Percentiles rank a stretch among this genome's conserved stretches.
Conservation (phyloP, 495 filamentous ascomycete species). For the Pseudoneurospora amorphoporcata region DNA sequence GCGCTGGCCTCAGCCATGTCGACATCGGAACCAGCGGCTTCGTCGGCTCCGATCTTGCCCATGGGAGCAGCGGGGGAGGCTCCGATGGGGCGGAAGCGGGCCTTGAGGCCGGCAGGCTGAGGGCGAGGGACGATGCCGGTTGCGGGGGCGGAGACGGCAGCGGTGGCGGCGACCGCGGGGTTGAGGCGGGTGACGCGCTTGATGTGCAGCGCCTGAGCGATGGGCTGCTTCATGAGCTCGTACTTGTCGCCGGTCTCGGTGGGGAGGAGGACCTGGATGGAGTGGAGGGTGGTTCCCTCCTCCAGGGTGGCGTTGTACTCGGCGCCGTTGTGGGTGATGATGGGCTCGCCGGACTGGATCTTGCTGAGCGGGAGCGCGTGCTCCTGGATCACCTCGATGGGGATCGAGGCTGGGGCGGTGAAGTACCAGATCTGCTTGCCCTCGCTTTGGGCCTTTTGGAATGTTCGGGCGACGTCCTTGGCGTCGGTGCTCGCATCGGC, state of each 20-base stretch:
- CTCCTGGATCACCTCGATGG: conserved; percentile 38
- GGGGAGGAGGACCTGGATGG: conserved; percentile 36
- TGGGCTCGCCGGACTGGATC: conserved; percentile 22
- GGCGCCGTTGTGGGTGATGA: conserved; percentile 31
- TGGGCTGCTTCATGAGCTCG: conserved; percentile 24
- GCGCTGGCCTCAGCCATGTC: conserved; percentile 17
- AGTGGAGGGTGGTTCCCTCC: conserved; percentile 22
- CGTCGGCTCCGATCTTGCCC: conserved; percentile 10
- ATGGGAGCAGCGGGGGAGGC: conserved; percentile 13
- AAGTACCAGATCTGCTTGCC: conserved; percentile 45
- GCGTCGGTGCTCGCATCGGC: conserved; percentile 23
- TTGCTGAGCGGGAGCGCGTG: conserved; percentile 32
- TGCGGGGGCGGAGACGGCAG: conserved; percentile 13
- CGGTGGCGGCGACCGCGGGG: conserved; percentile 15
- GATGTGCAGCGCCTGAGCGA: conserved; percentile 34
- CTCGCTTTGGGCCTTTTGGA: conserved; percentile 32
- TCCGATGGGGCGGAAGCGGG: conserved; percentile 34
- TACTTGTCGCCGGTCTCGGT: conserved; percentile 31
- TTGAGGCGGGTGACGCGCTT: conserved; percentile 33
- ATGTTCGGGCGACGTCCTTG: conserved; percentile 26
- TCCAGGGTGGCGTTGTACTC: conserved; percentile 30
- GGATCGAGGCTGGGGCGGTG: conserved; percentile 36
- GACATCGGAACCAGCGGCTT: conserved; percentile 17
- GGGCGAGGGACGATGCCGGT: conserved; percentile 23
- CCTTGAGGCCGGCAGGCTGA: conserved; percentile 36